Evolutionary conservation across 2,329 filamentous ascomycete species (phyloP).

Genomic region (Mycosphaerelloides madeirae): DNA sequence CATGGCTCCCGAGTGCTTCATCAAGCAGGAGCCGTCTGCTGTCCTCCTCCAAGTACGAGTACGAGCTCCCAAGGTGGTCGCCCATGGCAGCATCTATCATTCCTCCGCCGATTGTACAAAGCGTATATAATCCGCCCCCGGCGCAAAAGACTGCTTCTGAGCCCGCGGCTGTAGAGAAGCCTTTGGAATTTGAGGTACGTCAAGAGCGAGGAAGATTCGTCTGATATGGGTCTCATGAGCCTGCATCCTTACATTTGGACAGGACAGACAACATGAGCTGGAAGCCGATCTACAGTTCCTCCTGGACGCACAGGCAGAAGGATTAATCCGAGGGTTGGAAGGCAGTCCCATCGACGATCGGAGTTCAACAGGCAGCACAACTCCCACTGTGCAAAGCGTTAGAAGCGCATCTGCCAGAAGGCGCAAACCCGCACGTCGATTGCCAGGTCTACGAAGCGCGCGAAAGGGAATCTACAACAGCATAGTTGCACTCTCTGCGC

Average conservation of each 20-base stretch:
- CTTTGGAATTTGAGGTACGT: conserved; percentile 28
- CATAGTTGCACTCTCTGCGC: conserved; percentile 58
- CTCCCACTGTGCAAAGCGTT: conserved; percentile 42
- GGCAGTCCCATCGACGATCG: conserved; percentile 39
- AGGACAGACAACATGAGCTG: conserved; percentile 47
- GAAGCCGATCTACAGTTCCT: conserved; percentile 55
- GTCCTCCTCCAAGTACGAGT: conserved; percentile 19
- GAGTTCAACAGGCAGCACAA: conserved; percentile 47
- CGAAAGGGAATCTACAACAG: conserved; percentile 60
- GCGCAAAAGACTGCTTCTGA: conserved; percentile 20
- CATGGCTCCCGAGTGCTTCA: conserved; percentile 25
- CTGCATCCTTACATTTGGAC: too few relatives aligned
- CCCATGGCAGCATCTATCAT: conserved; percentile 32
- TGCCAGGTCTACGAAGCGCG: conserved; percentile 56
- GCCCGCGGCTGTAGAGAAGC: conserved; percentile 42
- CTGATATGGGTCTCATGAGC: too few relatives aligned
- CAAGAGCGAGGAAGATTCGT: too few relatives aligned
- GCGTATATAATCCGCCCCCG: conserved; percentile 19
- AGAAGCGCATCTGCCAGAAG: conserved; percentile 29
- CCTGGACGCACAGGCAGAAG: conserved; percentile 58
- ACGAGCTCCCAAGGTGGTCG: conserved; percentile 33
- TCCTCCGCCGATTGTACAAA: conserved; percentile 34
- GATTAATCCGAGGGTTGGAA: conserved; percentile 47
- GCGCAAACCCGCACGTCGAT: conserved; percentile 51
- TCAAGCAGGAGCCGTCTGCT: conserved; percentile 21